These are phyloP conservation scores for Boletus edulis DNA, from an alignment of 768 basidiomycete genomes.

Conservation along the genomic window DNA sequence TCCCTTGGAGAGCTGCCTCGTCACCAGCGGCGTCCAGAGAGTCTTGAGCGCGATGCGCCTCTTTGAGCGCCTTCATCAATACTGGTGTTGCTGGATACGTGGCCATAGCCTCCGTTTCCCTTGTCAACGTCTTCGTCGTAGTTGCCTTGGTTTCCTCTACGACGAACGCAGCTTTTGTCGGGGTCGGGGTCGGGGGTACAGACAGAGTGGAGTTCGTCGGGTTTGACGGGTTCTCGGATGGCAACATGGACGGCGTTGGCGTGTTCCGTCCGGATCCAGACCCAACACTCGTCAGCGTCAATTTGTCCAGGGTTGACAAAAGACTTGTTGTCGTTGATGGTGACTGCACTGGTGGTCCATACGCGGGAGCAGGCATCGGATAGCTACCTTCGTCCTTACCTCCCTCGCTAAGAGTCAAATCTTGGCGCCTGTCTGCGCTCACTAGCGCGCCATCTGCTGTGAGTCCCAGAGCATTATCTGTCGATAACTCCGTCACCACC, in stretches of 20 bases:
- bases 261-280: background rate
- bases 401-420: background rate
- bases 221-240: background rate
- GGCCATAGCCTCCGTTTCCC: background rate
- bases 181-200: constrained; percentile 8
- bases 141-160: constrained; percentile 1
- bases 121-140: background rate
- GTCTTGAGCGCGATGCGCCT: constrained; percentile 24
- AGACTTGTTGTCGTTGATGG: background rate
- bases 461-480: constrained; percentile 12
- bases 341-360: background rate
- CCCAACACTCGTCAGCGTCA: background rate
- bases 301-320: background rate
- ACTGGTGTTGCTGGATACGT: background rate
- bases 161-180: constrained; percentile 7
- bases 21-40: constrained; percentile 21
- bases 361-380: constrained; percentile 5
- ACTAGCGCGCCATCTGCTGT: background rate
- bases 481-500: background rate
- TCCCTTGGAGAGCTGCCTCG: constrained; percentile 21
- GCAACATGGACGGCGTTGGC: background rate
- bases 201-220: background rate
- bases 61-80: constrained; percentile 7
- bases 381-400: background rate
- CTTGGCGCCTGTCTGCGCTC: background rate